A percentile compares a stretch with the other conserved stretches of the same genome.
phyloP scores from a whole-genome alignment of 495 filamentous ascomycete species.

The Penicillium antarcticum region DNA sequence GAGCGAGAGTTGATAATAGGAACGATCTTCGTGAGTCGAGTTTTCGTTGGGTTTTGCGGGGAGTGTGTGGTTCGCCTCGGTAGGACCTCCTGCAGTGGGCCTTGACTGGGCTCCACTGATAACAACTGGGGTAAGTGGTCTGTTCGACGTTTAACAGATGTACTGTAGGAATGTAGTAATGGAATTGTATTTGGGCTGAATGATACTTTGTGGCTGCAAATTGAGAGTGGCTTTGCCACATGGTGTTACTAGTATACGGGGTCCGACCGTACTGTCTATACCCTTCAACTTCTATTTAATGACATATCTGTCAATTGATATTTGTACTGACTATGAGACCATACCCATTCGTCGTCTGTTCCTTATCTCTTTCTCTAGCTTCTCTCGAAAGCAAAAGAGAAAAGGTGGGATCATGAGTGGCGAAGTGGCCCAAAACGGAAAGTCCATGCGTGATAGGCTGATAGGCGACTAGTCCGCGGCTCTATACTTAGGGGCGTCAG shows the following conservation, averaged over 20 bases:
- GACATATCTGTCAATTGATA: too few species aligned
- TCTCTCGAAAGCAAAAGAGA: background rate
- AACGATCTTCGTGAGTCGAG: slow-evolving; percentile 7
- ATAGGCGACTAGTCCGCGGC: slow-evolving; percentile 13
- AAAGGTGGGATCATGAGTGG: slow-evolving; percentile 12
- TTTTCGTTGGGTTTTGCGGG: slow-evolving; percentile 21
- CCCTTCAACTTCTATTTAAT: too few species aligned
- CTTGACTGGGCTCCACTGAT: slow-evolving; percentile 6
- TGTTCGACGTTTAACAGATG: background rate
- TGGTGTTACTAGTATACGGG: too few species aligned
- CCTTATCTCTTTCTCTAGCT: too few species aligned
- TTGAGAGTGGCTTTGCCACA: too few species aligned
- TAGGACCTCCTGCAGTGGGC: slow-evolving; percentile 26
- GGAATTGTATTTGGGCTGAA: background rate
- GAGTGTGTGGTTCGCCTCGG: slow-evolving; percentile 16
- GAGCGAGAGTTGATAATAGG: slow-evolving; percentile 16
- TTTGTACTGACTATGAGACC: too few species aligned
- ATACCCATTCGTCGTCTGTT: too few species aligned
- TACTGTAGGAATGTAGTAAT: too few species aligned
- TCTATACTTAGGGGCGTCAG: background rate
- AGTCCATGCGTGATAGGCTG: slow-evolving; percentile 23
- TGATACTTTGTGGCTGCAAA: too few species aligned
- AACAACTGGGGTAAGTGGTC: slow-evolving; percentile 2
- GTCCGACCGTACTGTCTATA: too few species aligned
- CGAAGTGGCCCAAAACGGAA: slow-evolving; percentile 16